phyloP scores from a whole-genome alignment of 2,329 filamentous ascomycete genomes.

The Didymella pinodella region DNA sequence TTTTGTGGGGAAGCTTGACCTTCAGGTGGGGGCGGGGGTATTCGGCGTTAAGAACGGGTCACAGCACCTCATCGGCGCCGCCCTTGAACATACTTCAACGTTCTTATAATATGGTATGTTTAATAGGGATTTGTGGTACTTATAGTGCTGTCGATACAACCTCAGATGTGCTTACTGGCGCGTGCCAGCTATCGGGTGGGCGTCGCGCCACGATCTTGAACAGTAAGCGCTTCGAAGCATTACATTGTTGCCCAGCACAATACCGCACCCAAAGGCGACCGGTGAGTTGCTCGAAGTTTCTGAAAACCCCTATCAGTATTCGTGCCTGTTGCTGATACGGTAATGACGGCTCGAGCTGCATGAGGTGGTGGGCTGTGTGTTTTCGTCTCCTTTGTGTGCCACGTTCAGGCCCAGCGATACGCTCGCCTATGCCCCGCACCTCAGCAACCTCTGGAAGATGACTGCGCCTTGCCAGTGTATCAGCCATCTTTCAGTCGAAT shows the following conservation, averaged over 20 bases:
- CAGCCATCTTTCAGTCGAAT: conserved; percentile 4
- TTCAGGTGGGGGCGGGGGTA: conserved; percentile 8
- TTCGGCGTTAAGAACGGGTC: conserved; percentile 2
- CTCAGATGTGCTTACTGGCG: background rate
- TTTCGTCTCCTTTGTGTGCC: conserved; percentile 13
- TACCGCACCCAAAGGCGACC: conserved; percentile 2
- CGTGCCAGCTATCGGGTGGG: background rate
- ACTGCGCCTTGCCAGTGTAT: conserved; percentile 14
- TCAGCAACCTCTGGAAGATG: conserved; percentile 3
- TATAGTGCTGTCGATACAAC: background rate
- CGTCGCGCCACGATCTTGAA: background rate
- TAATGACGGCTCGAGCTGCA: conserved; percentile 11
- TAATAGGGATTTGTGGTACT: background rate
- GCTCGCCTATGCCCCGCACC: conserved; percentile 19
- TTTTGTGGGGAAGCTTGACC: conserved; percentile 26
- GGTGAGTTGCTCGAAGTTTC: conserved; percentile 16
- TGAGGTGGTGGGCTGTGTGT: conserved; percentile 15
- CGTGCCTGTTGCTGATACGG: conserved; percentile 21
- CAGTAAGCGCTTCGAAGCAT: conserved; percentile 12
- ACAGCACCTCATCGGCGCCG: background rate
- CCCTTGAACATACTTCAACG: background rate
- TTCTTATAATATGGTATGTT: too few relatives aligned
- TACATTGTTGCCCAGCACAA: background rate
- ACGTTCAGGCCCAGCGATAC: conserved; percentile 12
- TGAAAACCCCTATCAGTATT: conserved; percentile 13